phyloP scores from a whole-genome alignment of 495 filamentous ascomycete genomes.

The Podospora pseudoanserina region DNA sequence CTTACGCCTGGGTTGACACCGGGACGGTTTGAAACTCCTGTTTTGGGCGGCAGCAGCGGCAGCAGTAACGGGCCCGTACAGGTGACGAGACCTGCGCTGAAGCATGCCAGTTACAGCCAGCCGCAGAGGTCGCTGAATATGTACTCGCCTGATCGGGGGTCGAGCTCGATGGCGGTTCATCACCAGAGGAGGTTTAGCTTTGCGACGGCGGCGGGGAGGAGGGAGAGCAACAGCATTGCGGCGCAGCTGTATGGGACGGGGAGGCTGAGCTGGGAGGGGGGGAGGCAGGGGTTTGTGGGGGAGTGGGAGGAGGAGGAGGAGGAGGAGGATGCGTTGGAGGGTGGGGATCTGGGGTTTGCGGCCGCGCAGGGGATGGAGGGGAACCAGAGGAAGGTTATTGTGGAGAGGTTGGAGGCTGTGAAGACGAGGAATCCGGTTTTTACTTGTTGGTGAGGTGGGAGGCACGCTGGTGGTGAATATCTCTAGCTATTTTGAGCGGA shows the following conservation, averaged over 20 bases:
- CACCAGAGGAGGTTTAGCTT: slow-evolving; percentile 42
- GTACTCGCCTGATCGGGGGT: slow-evolving; percentile 39
- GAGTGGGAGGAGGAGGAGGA: slow-evolving; percentile 65
- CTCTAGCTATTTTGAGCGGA: no score
- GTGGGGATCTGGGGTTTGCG: slow-evolving; percentile 91
- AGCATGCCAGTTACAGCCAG: slow-evolving; percentile 29
- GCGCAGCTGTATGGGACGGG: slow-evolving; percentile 36
- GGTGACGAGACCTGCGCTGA: slow-evolving; percentile 12
- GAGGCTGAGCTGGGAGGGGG: slow-evolving; percentile 8
- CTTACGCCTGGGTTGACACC: background rate
- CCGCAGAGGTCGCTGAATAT: slow-evolving; percentile 34
- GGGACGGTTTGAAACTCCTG: background rate
- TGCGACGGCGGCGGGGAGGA: slow-evolving; percentile 33
- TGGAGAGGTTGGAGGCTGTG: slow-evolving; percentile 90
- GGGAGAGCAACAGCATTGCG: slow-evolving; percentile 42
- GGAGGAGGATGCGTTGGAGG: slow-evolving; percentile 51
- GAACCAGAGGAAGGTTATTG: slow-evolving; percentile 86
- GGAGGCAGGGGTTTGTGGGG: slow-evolving; percentile 41
- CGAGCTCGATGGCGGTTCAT: slow-evolving; percentile 17
- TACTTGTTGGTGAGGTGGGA: slow-evolving; percentile 73
- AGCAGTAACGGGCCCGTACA: background rate
- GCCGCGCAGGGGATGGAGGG: slow-evolving; percentile 92
- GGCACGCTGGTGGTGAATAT: no score
- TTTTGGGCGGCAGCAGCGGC: background rate
- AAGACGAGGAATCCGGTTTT: slow-evolving; percentile 95